phyloP scores from a whole-genome alignment of 2,329 filamentous ascomycete species.

The Aspergillus glaucus region DNA sequence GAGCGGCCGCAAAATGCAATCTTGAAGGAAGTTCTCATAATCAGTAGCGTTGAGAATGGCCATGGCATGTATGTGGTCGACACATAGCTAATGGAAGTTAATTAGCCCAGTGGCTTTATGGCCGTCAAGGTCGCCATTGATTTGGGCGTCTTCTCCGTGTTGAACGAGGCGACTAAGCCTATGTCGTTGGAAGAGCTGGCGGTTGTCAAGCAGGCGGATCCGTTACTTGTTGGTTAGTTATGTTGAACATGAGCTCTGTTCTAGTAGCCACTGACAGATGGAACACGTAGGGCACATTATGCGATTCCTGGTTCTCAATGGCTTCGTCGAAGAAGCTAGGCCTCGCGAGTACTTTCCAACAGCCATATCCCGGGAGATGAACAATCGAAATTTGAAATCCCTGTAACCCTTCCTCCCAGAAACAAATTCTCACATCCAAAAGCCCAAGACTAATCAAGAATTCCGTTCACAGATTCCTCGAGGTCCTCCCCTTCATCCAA shows the following conservation, averaged over 20 bases:
- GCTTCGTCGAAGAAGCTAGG: constrained; percentile 9
- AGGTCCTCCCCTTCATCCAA: constrained; percentile 13
- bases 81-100: not conserved
- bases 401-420: constrained; percentile 8
- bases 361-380: constrained; percentile 12
- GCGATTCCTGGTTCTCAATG: constrained; percentile 14
- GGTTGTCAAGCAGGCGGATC: constrained; percentile 15
- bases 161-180: constrained; percentile 9
- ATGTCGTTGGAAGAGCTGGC: constrained; percentile 12
- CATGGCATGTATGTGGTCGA: not conserved
- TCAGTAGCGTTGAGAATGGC: constrained; percentile 5
- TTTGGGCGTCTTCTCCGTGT: constrained; percentile 11
- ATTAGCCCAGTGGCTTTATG: constrained; percentile 13
- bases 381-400: constrained; percentile 11
- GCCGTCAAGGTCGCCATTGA: constrained; percentile 16
- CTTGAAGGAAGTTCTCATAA: constrained; percentile 13
- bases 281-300: constrained; percentile 15
- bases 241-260: not conserved
- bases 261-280: not conserved
- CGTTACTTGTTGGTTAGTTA: constrained; percentile 16
- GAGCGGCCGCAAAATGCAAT: constrained; percentile 15
- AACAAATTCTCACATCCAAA: not conserved
- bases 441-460: not conserved
- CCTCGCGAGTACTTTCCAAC: constrained; percentile 13
- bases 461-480: constrained; percentile 9